Percentiles rank a stretch among this genome's conserved stretches.
Evolutionary conservation across 805 yeast genomes (phyloP).

Genomic region (Zygosaccharomyces bailii): DNA sequence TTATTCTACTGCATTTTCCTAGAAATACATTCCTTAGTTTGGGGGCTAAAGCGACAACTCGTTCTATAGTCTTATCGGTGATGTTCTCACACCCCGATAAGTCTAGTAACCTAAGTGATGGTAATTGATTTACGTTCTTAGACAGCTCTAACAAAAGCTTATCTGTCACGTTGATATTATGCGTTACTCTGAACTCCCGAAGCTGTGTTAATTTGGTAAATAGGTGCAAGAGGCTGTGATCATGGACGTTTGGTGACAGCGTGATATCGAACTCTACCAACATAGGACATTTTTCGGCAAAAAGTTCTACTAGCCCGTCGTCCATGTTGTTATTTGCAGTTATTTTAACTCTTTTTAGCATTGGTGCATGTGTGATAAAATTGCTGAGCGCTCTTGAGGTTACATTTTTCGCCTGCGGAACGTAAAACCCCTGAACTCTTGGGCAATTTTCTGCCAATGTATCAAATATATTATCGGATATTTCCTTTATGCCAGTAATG

Average conservation of each 20-base stretch:
- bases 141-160: slow-evolving; percentile 45
- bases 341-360: slow-evolving; percentile 77
- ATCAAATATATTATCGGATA: slow-evolving; percentile 65
- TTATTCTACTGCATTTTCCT: slow-evolving; percentile 82
- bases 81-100: slow-evolving; percentile 78
- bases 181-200: slow-evolving; percentile 80
- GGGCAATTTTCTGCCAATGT: slow-evolving; percentile 69
- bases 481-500: slow-evolving; percentile 69
- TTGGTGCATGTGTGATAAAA: slow-evolving; percentile 61
- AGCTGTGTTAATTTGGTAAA: slow-evolving; percentile 64
- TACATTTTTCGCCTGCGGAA: slow-evolving; percentile 76
- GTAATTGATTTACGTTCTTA: slow-evolving; percentile 39
- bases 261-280: slow-evolving; percentile 89
- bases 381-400: slow-evolving; percentile 59
- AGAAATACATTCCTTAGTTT: slow-evolving; percentile 80
- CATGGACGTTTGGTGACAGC: slow-evolving; percentile 70
- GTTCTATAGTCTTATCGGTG: slow-evolving; percentile 74
- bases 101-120: slow-evolving; percentile 74
- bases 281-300: slow-evolving; percentile 70
- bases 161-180: slow-evolving; percentile 67
- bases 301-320: slow-evolving; percentile 55
- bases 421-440: slow-evolving; percentile 83
- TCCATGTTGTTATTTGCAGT: slow-evolving; percentile 66
- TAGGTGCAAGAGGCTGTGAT: slow-evolving; percentile 53
- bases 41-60: slow-evolving; percentile 74